Base-by-base conservation (phyloP, 805 yeast genomes). In the Metschnikowia chrysomelidarum region DNA sequence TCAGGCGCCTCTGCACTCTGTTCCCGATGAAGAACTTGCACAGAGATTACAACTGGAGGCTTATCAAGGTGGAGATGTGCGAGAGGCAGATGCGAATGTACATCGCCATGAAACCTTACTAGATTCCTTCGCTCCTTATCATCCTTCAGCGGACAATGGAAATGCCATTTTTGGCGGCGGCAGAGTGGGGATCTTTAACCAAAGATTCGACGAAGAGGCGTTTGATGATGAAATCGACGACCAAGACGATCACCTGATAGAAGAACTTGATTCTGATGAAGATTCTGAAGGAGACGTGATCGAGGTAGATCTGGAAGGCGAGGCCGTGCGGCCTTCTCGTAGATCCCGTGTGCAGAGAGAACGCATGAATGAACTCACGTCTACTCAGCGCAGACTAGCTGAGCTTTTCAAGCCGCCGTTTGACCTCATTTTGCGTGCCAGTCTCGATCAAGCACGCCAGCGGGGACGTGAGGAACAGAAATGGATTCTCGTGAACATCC, bases 351-450 rank as follows among this genome's bases (percentile, higher is more conserved):
- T 38, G 9, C 41, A 39, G 11, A 24, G 36, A 10, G 32, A 27
- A 20, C 35, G 49, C 12, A 22, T 42, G 34, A 53, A 36, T 70
- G 69, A 67, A 31, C 59, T 78, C 33, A 41, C 65, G 64, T 43
- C 77, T 13, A 77, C 71, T 32, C 87, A 76, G 59, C 70, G 78
- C 45, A 69, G 94, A 32, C 65, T 93, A 30, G 97, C 96, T 4
- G 73, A 73, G 43, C 67, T 93, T 19, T 93, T 91, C 60, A 71
- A 91, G 43, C 98, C 98, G 0, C 99, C 99, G 0, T 91, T 87
- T 64, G 97, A 91, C 49, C 64, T 93, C 21, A 87, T 93, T 52
- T 70, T 80, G 14, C 78, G 73, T 46, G 45, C 78, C 12, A 76
- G 75, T 35, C 57, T 93, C n/a, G 93, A 86, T 25, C 65, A 69